Evolutionary conservation across 768 basidiomycete species (phyloP), one percentile per base, ranked within the genome.

Genomic region (Mycena galericulata): DNA sequence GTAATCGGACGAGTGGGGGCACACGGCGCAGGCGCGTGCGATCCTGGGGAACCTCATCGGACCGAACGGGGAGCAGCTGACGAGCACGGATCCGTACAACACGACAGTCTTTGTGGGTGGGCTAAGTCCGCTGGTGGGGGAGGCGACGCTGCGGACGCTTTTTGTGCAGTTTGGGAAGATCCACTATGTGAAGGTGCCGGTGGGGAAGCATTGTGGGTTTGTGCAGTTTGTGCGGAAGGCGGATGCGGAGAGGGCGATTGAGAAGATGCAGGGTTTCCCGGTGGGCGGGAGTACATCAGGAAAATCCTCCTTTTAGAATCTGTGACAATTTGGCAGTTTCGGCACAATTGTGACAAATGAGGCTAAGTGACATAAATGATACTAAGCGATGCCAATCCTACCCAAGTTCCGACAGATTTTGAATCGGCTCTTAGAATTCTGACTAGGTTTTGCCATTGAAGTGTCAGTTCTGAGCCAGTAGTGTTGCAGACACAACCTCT

Each of bases 211-310:
- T 70, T 98, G 96, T 73, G 96, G 96, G 1, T 98, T 98, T 75
- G 96, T 98, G 49, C 96, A 98, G 80, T 98, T 95, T 74, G 93
- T 97, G 29, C 88, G 91, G 70, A 96, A 97, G 79, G 89, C 88
- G 12, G 96, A 98, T 79, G 96, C 96, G 14, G 95, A 97, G 78
- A 85, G n/a, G 40, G 95, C 96, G 11, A 98, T 98, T 68, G 93
- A 96, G 80, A 95, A 94, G 80, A 96, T 97, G 96, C 96, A 97
- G 82, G 96, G 95, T 26, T 97, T 96, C 77, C 95, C 95, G 5
- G 91, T 98, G 71, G 95, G 94, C 36, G 96, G 96, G 18, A 95
- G n/a, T n/a, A n/a, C n/a, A n/a, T n/a, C n/a, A n/a, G n/a, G n/a
- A n/a, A n/a, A n/a, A n/a, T n/a, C n/a, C n/a, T n/a, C n/a, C n/a